Conservation (phyloP, 768 basidiomycete genomes). For the Psilocybe sp. region DNA sequence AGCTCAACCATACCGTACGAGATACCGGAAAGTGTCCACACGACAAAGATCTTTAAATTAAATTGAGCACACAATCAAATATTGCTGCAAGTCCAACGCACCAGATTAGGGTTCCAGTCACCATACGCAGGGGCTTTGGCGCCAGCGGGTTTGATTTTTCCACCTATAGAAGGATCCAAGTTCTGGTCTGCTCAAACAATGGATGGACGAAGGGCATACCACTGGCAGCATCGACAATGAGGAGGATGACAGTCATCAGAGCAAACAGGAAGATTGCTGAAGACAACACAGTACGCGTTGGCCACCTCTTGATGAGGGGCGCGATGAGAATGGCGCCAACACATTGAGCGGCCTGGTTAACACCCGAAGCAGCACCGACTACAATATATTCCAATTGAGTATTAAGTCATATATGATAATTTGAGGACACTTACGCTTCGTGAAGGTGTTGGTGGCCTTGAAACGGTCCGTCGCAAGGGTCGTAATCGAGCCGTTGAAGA, state of each 20-base stretch:
- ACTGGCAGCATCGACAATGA: conserved; percentile 28
- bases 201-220: conserved; percentile 9
- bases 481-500: conserved; percentile 32
- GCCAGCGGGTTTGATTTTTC: conserved; percentile 22
- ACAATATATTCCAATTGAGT: neutral
- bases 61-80: neutral
- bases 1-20: conserved; percentile 34
- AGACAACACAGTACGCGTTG: conserved; percentile 27
- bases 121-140: conserved; percentile 20
- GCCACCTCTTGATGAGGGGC: conserved; percentile 27
- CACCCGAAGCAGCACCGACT: conserved; percentile 29
- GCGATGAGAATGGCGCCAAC: conserved; percentile 32
- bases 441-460: conserved; percentile 19
- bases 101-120: conserved; percentile 26
- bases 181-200: neutral
- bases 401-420: neutral
- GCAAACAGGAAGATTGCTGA: conserved; percentile 23
- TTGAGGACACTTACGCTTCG: conserved; percentile 21
- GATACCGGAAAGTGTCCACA: conserved; percentile 30
- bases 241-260: conserved; percentile 27
- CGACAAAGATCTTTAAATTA: conserved; percentile 23
- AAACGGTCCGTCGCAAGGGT: conserved; percentile 32
- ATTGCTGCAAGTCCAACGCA: conserved; percentile 3
- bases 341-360: conserved; percentile 32
- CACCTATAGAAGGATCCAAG: conserved; percentile 12